Base-by-base conservation (phyloP, 305 asterid species). In the Fraxinus nigra region DNA sequence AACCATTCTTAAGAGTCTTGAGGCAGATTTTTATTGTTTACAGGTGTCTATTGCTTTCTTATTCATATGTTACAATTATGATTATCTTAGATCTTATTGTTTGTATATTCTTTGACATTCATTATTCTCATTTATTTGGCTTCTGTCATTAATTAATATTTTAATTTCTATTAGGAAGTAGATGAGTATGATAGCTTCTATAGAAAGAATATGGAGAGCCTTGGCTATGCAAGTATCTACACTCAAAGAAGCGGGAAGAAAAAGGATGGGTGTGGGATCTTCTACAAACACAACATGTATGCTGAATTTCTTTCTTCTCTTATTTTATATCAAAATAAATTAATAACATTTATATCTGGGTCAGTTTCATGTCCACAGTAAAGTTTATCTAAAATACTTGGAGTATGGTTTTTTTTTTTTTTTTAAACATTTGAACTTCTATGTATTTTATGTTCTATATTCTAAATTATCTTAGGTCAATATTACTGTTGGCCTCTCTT, bases 231-330 rank as follows among this genome's bases (percentile, higher is more conserved):
- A 84, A 92, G 99, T 85, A 87, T 91, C 86, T 91, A 95, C 83
- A 37, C 89, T 82, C 88, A 94, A 90, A 89, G 98, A 87, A 86
- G 90, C 82, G 99, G 99, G 87, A 89, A 83, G 84, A 94, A 95
- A 88, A 93, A 92, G 5, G 99, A 95, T 81, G 98, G 99, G 20
- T 95, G 99, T 75, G 98, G 95, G 74, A 94, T 95, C 74, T 95
- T 94, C 88, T 95, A 91, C 85, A 93, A 86, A 83, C 87, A 76
- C 76, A 85, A 87, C 83, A 79, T 87, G 98, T 94, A 87, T 82
- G 85, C 82, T 82, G 67, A 65, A 26, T 46, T 78, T 76, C 28
- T 78, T 75, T 38, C 30, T 81, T 48, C 34, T 61, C 7, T 14
- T 30, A 70, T 35, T 76, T 26, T 30, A 32, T 46, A 54, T 67